Conservation (phyloP, 2,329 filamentous ascomycete genomes). For the Cordyceps pruinosa region DNA sequence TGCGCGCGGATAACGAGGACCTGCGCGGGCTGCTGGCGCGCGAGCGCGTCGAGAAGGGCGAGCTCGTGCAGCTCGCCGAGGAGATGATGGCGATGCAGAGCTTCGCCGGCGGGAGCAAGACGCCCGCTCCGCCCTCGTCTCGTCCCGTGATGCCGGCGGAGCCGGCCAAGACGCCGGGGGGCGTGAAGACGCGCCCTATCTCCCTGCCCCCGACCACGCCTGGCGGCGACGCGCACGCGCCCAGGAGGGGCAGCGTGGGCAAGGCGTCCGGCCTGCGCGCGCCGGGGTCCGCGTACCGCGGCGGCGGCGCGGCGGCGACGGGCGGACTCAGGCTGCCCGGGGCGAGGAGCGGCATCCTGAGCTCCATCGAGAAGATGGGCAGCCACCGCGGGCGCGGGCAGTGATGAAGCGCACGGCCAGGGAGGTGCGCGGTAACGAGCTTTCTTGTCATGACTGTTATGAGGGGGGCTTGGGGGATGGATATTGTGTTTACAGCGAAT, state of each 20-base stretch:
- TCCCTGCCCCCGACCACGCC: neutral
- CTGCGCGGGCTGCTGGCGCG: slow-evolving; percentile 60
- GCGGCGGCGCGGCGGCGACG: slow-evolving; percentile 29
- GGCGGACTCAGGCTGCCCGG: slow-evolving; percentile 33
- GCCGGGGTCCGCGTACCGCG: slow-evolving; percentile 43
- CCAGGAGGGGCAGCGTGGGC: slow-evolving; percentile 48
- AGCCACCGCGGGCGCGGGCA: slow-evolving; percentile 42
- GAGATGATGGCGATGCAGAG: slow-evolving; percentile 65
- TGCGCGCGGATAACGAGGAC: slow-evolving; percentile 62
- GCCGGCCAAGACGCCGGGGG: slow-evolving; percentile 16
- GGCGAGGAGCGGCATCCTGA: slow-evolving; percentile 64
- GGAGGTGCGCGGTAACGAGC: neutral
- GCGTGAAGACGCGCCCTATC: slow-evolving; percentile 16
- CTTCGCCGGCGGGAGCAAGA: slow-evolving; percentile 22
- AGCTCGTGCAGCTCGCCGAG: slow-evolving; percentile 73
- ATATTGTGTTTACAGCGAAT: too few species aligned
- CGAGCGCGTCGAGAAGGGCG: slow-evolving; percentile 76
- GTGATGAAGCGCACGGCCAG: too few species aligned
- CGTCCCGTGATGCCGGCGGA: slow-evolving; percentile 16
- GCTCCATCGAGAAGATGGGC: slow-evolving; percentile 83
- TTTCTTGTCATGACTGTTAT: neutral
- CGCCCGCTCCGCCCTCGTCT: slow-evolving; percentile 15
- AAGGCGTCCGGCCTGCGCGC: slow-evolving; percentile 54
- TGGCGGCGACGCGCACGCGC: slow-evolving; percentile 25
- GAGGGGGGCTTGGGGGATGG: too few species aligned